phyloP scores from a whole-genome alignment of 805 yeast genomes.

The Candida jianshihensis region DNA sequence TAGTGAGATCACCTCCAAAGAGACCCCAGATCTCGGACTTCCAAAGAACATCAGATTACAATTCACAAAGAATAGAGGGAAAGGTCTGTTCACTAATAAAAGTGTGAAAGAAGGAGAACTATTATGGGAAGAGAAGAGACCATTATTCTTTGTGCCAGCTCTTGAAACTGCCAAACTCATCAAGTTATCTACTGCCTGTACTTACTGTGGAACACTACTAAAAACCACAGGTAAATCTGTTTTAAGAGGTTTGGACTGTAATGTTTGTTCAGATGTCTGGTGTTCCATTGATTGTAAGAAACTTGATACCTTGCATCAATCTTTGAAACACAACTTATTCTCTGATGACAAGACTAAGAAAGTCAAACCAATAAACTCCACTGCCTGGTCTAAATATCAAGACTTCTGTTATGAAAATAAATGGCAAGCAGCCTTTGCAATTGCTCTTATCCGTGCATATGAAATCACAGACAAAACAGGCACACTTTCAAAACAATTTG shows the following conservation, averaged over 20 bases:
- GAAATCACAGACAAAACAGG: conserved; percentile 34
- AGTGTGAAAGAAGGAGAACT: conserved; percentile 41
- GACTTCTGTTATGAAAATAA: conserved; percentile 55
- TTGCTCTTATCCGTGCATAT: conserved; percentile 49
- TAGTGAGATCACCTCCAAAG: conserved; percentile 43
- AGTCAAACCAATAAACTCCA: conserved; percentile 32
- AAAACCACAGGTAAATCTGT: conserved; percentile 13
- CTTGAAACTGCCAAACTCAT: conserved; percentile 57
- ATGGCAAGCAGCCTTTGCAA: conserved; percentile 64
- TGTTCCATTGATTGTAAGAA: conserved; percentile 59
- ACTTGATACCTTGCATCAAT: conserved; percentile 43
- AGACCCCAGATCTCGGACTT: conserved; percentile 36
- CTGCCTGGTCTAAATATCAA: conserved; percentile 49
- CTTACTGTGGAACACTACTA: conserved; percentile 52
- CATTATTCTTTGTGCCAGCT: conserved; percentile 59
- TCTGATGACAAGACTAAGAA: conserved; percentile 27
- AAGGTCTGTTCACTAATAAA: conserved; percentile 49
- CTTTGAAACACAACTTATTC: conserved; percentile 47
- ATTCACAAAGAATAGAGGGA: conserved; percentile 49
- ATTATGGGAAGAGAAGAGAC: conserved; percentile 54
- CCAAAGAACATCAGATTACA: conserved; percentile 39
- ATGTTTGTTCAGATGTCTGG: conserved; percentile 61
- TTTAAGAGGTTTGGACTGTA: conserved; percentile 55
- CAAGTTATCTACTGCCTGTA: conserved; percentile 58
- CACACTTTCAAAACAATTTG: conserved; percentile 37